Evolutionary conservation across 2,329 filamentous ascomycete species (phyloP), one percentile per base, ranked within the genome.

Genomic region (Pseudofabraea citricarpa): DNA sequence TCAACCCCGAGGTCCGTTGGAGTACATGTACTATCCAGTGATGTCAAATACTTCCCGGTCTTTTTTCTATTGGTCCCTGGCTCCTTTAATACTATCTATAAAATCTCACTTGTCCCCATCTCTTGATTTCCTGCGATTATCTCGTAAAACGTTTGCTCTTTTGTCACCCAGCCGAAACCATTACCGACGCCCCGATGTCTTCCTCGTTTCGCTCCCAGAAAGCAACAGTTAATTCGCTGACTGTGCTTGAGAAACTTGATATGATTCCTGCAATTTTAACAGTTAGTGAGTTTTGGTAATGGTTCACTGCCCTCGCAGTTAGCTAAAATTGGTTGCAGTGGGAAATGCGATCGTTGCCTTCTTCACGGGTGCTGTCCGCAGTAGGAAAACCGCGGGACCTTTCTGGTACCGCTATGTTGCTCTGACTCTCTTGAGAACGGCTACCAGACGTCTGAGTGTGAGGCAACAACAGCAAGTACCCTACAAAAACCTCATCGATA

Each of bases 181-280:
- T 22, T 21, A n/a, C 10, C 19, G 23, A 3, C 20, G 5, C 21
- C 19, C 12, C 20, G 10, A 37, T 37, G 35, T 50, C 48, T 4
- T 56, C 55, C 3, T 56, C 53, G 2, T 52, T 46, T 33, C 32
- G 36, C 4, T 47, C 45, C 4, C 55, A 57, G 31, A 50, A 52
- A 29, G 40, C 40, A 4, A 50, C 48, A 7, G 33, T 26, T 5
- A 45, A 36, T 2, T 26, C 40, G 5, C 24, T 56, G 13, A 49
- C 50, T 1, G 10, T 53, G 1, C n/a, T 45, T 1, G 56, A 59
- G 47, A 58, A 55, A 41, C 36, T 57, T n/a, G 51, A 52, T 26
- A 29, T 50, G 0, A 20, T 55, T 8, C 48, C 51, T 8, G 51
- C 39, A 2, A 13, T 51, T 6, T 23, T 52, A 4, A 41, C 36